phyloP scores from a whole-genome alignment of 1,284 basidiomycete species.

The Ustilago esculenta region DNA sequence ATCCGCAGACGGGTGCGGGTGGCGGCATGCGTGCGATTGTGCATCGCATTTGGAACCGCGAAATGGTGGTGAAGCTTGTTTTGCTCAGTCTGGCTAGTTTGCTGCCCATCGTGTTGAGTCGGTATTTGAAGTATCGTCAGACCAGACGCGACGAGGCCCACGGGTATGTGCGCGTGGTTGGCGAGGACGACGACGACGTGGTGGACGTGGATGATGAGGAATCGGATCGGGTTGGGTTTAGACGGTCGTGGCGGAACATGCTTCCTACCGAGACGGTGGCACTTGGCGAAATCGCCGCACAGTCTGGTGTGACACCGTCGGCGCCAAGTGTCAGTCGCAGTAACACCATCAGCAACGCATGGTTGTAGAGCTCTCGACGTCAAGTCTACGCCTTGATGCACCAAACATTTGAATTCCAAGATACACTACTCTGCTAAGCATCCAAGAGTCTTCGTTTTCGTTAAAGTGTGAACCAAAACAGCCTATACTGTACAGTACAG shows the following conservation, averaged over 20 bases:
- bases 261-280: constrained; percentile 16
- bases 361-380: constrained; percentile 12
- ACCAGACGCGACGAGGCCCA: too few relatives aligned
- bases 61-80: constrained; percentile 57
- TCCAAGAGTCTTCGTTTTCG: background rate
- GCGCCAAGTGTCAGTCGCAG: constrained; percentile 7
- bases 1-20: constrained; percentile 37
- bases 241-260: constrained; percentile 14
- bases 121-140: constrained; percentile 38
- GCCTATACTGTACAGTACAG: too few relatives aligned
- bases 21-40: constrained; percentile 53
- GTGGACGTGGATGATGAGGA: constrained; percentile 33
- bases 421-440: background rate
- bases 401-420: too few relatives aligned
- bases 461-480: too few relatives aligned
- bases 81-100: constrained; percentile 55
- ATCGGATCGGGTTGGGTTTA: constrained; percentile 20
- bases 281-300: too few relatives aligned
- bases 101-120: constrained; percentile 53
- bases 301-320: too few relatives aligned
- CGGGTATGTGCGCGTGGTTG: constrained; percentile 19
- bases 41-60: constrained; percentile 56
- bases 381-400: too few relatives aligned
- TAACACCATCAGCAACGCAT: constrained; percentile 22
- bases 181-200: background rate